A percentile compares a stretch with the other conserved stretches of the same genome.
phyloP scores from a whole-genome alignment of 2,329 filamentous ascomycete genomes.

The Ophiostoma himal-ulmi region DNA sequence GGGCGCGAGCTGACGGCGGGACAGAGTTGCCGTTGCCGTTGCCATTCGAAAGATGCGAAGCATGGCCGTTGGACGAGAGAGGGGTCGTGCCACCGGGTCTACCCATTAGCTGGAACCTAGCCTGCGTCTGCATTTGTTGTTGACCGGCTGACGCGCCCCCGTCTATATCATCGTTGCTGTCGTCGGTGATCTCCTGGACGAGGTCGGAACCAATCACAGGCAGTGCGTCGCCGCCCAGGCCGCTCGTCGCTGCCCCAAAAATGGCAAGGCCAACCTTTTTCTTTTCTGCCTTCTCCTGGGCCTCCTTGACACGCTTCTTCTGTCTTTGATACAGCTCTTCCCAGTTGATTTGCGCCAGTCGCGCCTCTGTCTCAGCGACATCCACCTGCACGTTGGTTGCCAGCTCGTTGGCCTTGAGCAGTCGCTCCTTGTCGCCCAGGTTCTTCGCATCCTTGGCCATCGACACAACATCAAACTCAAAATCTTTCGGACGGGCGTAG shows the following conservation, averaged over 20 bases:
- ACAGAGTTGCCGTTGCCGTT: constrained; percentile 29
- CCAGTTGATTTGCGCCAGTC: constrained; percentile 61
- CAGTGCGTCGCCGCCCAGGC: constrained; percentile 10
- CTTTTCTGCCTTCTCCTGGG: constrained; percentile 57
- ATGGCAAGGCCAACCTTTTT: constrained; percentile 56
- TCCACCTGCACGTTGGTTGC: constrained; percentile 92
- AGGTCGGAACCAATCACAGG: constrained; percentile 22
- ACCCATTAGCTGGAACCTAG: constrained; percentile 49
- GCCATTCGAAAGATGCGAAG: constrained; percentile 39
- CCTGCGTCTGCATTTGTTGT: constrained; percentile 26
- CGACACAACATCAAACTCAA: constrained; percentile 77
- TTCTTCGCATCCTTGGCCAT: constrained; percentile 79
- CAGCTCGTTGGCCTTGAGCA: constrained; percentile 85
- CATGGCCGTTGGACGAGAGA: constrained; percentile 43
- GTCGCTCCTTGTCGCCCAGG: constrained; percentile 74
- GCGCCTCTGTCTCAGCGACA: constrained; percentile 63
- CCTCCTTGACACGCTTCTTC: constrained; percentile 55
- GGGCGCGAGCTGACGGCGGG: background rate
- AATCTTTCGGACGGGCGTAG: constrained; percentile 86
- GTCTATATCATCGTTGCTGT: background rate
- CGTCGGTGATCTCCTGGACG: background rate
- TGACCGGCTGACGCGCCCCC: constrained; percentile 25
- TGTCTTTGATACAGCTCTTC: constrained; percentile 75
- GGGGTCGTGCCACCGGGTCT: constrained; percentile 29
- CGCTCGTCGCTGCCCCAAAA: constrained; percentile 32